Conservation (phyloP, 1,284 basidiomycete genomes). For the Leccinum ponderosum region DNA sequence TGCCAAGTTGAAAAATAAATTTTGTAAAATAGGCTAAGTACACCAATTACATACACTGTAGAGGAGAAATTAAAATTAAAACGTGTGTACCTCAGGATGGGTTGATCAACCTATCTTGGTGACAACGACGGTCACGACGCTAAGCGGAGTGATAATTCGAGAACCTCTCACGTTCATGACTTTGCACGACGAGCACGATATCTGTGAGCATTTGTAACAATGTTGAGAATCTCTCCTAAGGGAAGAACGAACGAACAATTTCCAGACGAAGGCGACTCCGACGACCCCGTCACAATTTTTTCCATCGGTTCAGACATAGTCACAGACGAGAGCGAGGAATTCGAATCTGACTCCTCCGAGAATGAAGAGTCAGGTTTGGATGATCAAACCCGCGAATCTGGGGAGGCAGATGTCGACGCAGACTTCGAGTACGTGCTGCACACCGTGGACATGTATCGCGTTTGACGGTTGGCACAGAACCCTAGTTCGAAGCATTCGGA, state of each 20-base stretch:
- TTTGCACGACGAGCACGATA: constrained; percentile 21
- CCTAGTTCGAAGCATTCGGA: constrained; percentile 28
- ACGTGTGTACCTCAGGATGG: not conserved
- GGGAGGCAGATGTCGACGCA: constrained; percentile 23
- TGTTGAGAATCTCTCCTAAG: not conserved
- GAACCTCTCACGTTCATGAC: constrained; percentile 2
- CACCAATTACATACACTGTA: too few species aligned
- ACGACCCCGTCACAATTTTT: not conserved
- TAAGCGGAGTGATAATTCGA: not conserved
- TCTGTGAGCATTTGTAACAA: constrained; percentile 16
- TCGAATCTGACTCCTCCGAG: constrained; percentile 22
- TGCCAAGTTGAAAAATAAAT: not conserved
- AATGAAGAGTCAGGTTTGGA: constrained; percentile 24
- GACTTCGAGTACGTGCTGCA: constrained; percentile 29
- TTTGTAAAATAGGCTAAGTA: not conserved
- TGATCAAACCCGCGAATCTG: constrained; percentile 3
- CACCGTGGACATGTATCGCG: not conserved
- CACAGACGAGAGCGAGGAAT: constrained; percentile 11
- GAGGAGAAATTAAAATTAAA: not conserved
- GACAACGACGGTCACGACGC: not conserved
- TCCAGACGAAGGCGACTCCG: constrained; percentile 10
- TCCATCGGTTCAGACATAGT: constrained; percentile 9
- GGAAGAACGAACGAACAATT: constrained; percentile 5
- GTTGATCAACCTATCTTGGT: too few species aligned
- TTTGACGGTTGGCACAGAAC: constrained; percentile 13